Evolutionary conservation across 2,329 filamentous ascomycete genomes (phyloP).

Genomic region (Coniosporium tulheliwenetii): DNA sequence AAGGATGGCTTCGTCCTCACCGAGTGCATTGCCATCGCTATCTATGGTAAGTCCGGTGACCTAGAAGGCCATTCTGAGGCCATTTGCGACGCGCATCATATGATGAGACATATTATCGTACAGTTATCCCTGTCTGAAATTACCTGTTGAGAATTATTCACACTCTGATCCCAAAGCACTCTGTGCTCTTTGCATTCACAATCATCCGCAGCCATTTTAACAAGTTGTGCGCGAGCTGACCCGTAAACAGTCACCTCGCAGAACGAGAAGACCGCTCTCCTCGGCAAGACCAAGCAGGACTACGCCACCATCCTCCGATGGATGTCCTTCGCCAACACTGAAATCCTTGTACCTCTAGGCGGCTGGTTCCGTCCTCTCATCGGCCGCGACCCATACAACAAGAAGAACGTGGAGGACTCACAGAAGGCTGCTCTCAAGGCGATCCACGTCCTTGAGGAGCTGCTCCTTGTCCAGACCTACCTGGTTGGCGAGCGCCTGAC

Average conservation of each 20-base stretch:
- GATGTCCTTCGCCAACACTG: slow-evolving; percentile 92
- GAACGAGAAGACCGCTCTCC: slow-evolving; percentile 98
- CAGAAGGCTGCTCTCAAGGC: slow-evolving; percentile 54
- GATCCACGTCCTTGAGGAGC: slow-evolving; percentile 62
- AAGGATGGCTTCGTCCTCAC: slow-evolving; percentile 78
- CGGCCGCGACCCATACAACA: slow-evolving; percentile 81
- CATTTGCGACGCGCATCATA: slow-evolving; percentile 14
- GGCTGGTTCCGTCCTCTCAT: slow-evolving; percentile 77
- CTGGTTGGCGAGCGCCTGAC: slow-evolving; percentile 96
- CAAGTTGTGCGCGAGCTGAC: slow-evolving; percentile 8
- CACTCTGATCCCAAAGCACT: slow-evolving; percentile 50
- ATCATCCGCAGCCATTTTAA: no score
- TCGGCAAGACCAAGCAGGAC: slow-evolving; percentile 99
- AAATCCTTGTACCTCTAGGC: slow-evolving; percentile 60
- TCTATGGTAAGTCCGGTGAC: slow-evolving; percentile 67
- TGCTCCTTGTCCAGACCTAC: slow-evolving; percentile 88
- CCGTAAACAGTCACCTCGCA: slow-evolving; percentile 73
- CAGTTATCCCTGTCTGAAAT: slow-evolving; percentile 99
- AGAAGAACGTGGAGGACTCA: slow-evolving; percentile 82
- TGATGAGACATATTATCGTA: slow-evolving; percentile 58
- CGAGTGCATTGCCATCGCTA: slow-evolving; percentile 86
- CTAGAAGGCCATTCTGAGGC: no score
- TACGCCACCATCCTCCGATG: slow-evolving; percentile 96
- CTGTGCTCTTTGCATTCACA: slow-evolving; percentile 4
- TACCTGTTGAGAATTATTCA: slow-evolving; percentile 77